Percentiles rank a stretch among this genome's conserved stretches.
Evolutionary conservation across 768 basidiomycete genomes (phyloP).

Genomic region (Rhodosporidiobolus odoratus): DNA sequence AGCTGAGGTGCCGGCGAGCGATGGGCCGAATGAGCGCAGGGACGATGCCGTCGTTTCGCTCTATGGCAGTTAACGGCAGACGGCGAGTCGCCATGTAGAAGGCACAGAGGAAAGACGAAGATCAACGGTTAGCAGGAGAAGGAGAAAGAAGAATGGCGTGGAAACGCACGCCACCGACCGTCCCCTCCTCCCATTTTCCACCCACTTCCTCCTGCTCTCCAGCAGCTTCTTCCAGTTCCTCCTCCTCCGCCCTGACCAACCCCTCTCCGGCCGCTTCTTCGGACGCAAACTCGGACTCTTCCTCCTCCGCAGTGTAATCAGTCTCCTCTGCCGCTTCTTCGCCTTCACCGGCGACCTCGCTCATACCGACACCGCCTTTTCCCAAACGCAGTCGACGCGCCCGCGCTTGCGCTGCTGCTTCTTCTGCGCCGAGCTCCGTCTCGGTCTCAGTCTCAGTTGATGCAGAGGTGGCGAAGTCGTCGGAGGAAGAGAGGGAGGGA

Average conservation of each 20-base stretch:
- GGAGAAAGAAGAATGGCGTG: too few relatives aligned
- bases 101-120: background rate
- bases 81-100: background rate
- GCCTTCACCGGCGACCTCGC: background rate
- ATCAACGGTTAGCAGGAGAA: background rate
- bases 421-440: background rate
- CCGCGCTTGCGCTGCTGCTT: background rate
- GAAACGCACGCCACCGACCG: background rate
- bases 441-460: background rate
- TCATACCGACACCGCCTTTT: slow-evolving; percentile 1
- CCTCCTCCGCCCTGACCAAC: background rate
- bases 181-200: background rate
- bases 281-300: background rate
- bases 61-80: background rate
- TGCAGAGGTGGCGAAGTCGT: background rate
- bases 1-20: background rate
- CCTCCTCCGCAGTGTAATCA: too few relatives aligned
- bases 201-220: background rate
- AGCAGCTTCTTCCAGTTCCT: background rate
- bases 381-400: background rate
- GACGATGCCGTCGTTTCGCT: background rate
- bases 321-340: background rate
- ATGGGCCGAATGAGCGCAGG: background rate
- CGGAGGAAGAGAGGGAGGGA: background rate
- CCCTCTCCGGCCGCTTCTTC: background rate